These are phyloP conservation scores for Eucalyptus pumila DNA, from an alignment of 345 rosid species.

Conservation along the genomic window DNA sequence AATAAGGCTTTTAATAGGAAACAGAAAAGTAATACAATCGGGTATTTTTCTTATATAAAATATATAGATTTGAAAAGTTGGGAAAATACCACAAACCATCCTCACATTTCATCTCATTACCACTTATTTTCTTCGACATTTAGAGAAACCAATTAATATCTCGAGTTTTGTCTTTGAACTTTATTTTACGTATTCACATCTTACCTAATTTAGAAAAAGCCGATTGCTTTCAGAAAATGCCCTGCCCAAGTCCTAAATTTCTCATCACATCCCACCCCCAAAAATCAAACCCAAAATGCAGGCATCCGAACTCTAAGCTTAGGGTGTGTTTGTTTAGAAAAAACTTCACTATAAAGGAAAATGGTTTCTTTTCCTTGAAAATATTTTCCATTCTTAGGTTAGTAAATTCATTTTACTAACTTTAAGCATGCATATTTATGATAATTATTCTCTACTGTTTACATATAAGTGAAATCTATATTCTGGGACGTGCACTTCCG, in stretches of 20 bases:
- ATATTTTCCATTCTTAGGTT: not conserved
- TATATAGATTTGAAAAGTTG: not conserved
- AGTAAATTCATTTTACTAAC: not conserved
- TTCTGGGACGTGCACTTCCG: not conserved
- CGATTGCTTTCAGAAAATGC: not conserved
- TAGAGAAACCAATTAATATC: not conserved
- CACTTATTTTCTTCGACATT: not conserved
- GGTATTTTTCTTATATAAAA: not conserved
- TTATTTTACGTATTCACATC: not conserved
- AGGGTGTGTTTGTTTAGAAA: not conserved
- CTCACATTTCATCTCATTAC: not conserved
- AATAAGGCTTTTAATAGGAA: not conserved
- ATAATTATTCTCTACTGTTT: not conserved
- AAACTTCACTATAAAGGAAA: not conserved
- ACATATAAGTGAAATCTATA: not conserved
- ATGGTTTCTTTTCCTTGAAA: not conserved
- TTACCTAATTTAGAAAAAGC: not conserved
- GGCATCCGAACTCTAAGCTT: not conserved
- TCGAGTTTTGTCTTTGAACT: not conserved
- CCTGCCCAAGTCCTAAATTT: not conserved
- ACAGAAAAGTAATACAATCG: not conserved
- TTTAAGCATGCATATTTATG: not conserved
- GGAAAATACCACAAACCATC: not conserved
- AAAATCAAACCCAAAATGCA: not conserved
- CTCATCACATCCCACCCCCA: not conserved